Conservation (phyloP, 345 rosid genomes). For the Eucalyptus cloeziana region DNA sequence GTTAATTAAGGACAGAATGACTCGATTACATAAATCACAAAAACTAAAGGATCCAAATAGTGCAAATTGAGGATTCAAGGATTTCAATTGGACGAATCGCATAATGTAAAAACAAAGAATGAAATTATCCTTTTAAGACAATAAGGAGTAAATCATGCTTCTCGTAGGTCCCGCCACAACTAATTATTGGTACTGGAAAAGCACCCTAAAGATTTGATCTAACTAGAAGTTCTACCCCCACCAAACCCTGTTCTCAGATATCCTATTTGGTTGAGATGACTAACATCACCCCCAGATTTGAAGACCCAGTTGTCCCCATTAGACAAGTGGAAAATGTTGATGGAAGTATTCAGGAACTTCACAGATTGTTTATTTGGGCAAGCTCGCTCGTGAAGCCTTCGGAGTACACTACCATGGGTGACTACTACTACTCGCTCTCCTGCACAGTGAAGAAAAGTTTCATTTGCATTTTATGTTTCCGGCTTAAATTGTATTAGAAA, state of each 20-base stretch:
- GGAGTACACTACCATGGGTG: slow-evolving; percentile 63
- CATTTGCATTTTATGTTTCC: neutral
- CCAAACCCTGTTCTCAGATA: slow-evolving; percentile 55
- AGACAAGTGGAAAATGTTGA: slow-evolving; percentile 41
- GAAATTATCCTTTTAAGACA: too few species aligned
- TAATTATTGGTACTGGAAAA: too few species aligned
- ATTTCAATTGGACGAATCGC: too few species aligned
- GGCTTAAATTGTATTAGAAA: neutral
- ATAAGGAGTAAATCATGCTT: too few species aligned
- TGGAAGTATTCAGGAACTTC: slow-evolving; percentile 51
- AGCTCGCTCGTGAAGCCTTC: slow-evolving; percentile 45
- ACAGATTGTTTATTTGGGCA: slow-evolving; percentile 27
- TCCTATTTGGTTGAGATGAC: slow-evolving; percentile 19
- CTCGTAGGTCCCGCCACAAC: too few species aligned
- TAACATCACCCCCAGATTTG: slow-evolving; percentile 27
- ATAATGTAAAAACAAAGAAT: too few species aligned
- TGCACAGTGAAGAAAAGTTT: neutral
- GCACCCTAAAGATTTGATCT: neutral
- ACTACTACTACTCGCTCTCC: slow-evolving; percentile 56
- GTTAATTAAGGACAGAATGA: too few species aligned
- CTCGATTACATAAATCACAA: too few species aligned
- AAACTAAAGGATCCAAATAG: too few species aligned
- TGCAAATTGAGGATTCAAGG: too few species aligned
- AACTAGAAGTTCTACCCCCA: slow-evolving; percentile 63
- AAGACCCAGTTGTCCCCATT: slow-evolving; percentile 35